These are phyloP conservation scores for Nakataea oryzae DNA, from an alignment of 2,329 filamentous ascomycete species.

Conservation along the genomic window DNA sequence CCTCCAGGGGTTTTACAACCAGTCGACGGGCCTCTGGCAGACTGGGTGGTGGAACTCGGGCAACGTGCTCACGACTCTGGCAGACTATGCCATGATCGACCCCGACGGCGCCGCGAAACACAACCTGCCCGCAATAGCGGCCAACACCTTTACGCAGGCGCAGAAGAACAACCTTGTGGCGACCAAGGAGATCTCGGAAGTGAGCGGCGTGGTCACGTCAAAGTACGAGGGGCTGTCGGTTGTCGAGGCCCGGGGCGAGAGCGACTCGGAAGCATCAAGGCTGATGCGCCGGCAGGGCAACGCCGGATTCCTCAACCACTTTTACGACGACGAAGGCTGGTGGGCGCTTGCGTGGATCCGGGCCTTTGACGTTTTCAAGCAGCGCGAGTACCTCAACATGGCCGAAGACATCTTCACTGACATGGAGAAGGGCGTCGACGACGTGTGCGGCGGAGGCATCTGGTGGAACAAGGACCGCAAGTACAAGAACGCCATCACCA, in stretches of 20 bases:
- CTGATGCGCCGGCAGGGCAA: slow-evolving; percentile 19
- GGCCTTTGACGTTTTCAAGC: slow-evolving; percentile 37
- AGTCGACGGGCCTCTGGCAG: slow-evolving; percentile 50
- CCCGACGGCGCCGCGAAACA: slow-evolving; percentile 22
- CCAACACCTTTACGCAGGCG: slow-evolving; percentile 34
- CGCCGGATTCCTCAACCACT: slow-evolving; percentile 40
- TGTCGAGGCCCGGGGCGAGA: neutral
- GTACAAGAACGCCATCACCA: slow-evolving; percentile 43
- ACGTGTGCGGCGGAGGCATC: slow-evolving; percentile 40
- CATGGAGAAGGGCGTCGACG: slow-evolving; percentile 34
- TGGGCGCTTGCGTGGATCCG: slow-evolving; percentile 50
- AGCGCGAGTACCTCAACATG: slow-evolving; percentile 35
- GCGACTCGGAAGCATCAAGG: neutral
- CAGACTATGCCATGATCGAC: slow-evolving; percentile 36
- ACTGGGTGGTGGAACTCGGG: slow-evolving; percentile 67
- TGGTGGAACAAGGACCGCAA: slow-evolving; percentile 44
- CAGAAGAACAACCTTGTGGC: slow-evolving; percentile 27
- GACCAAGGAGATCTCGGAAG: slow-evolving; percentile 22
- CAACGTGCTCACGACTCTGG: slow-evolving; percentile 53
- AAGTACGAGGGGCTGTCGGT: slow-evolving; percentile 20
- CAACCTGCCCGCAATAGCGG: slow-evolving; percentile 27
- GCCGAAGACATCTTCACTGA: slow-evolving; percentile 44
- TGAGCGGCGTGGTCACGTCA: slow-evolving; percentile 24
- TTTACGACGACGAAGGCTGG: slow-evolving; percentile 53
- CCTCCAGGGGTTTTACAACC: slow-evolving; percentile 53